Base-by-base conservation (phyloP, 2,329 filamentous ascomycete genomes). In the Ceratocystis cacaofunesta region DNA sequence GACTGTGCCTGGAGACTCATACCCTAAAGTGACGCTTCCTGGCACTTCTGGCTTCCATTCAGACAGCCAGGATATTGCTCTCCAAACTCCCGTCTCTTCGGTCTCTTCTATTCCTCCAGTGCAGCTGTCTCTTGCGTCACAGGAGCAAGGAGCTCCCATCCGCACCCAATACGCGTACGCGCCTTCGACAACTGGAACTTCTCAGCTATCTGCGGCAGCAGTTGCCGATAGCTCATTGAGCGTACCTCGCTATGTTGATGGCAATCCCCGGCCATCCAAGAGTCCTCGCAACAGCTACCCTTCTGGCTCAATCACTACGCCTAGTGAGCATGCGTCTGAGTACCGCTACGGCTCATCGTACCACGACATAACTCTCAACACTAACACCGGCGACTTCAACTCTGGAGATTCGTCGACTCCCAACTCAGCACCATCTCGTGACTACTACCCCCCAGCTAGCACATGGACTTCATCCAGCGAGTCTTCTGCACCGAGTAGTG, bases 171-270 rank as follows among this genome's bases (percentile, higher is more conserved):
- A 82, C 71, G 78, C 79, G 12, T 84, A 84, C 71, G 76, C 79
- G 30, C 78, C 79, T 41, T 75, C 78, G 12, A 77, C 79, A 3
- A 78, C 79, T 3, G 78, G 79, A 1, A 76, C 81, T 4, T 76
- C 79, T 2, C 80, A 81, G 60, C 73, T 83, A 3, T 78, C 81
- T 4, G 72, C 77, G 15, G 72, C 77, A 19, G 74, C 73, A 48
- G 72, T 72, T 69, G 72, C 76, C 1, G 79, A 81, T 63, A 76
- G 74, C 66, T 75, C 75, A 22, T 75, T 83, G 65, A 82, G 75
- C 70, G 78, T 84, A 58, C 81, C 82, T 10, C 77, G 82, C 68
- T 85, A 84, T 70, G 77, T 84, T 61, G 82, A 84, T 70, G 76
- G 72, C 69, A 82, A 79, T 69, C 76, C 79, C 5, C 77, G 82